These are phyloP conservation scores for Pseudozyma hubeiensis DNA, from an alignment of 1,284 basidiomycete species.

Conservation along the genomic window DNA sequence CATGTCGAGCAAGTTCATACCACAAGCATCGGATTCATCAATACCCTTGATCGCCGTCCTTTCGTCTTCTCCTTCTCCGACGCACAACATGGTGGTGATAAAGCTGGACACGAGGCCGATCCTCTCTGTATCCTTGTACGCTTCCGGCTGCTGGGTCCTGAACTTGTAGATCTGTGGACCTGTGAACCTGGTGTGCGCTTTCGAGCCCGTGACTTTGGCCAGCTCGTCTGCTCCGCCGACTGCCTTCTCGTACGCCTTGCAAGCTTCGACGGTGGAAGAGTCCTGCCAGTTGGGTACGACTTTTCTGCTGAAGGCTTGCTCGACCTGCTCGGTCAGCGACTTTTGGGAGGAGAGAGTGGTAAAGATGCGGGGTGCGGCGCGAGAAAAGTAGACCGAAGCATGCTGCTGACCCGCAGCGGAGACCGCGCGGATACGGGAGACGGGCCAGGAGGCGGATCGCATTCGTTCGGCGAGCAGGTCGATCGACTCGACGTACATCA, in stretches of 20 bases:
- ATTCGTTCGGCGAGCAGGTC: slow-evolving; percentile 81
- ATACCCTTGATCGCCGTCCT: slow-evolving; percentile 74
- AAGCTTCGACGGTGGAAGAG: slow-evolving; percentile 83
- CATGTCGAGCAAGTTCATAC: slow-evolving; percentile 80
- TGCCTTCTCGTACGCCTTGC: slow-evolving; percentile 73
- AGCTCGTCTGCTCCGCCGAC: slow-evolving; percentile 79
- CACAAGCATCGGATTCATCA: slow-evolving; percentile 80
- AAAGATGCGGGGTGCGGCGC: slow-evolving; percentile 74
- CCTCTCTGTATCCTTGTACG: slow-evolving; percentile 77
- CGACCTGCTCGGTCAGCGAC: slow-evolving; percentile 72
- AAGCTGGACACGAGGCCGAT: slow-evolving; percentile 87
- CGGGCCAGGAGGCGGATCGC: slow-evolving; percentile 74
- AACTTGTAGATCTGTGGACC: slow-evolving; percentile 85
- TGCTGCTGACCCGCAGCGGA: slow-evolving; percentile 90
- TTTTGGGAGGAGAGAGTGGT: slow-evolving; percentile 73
- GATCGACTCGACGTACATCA: slow-evolving; percentile 85
- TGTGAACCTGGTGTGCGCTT: slow-evolving; percentile 88
- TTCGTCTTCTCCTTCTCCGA: slow-evolving; percentile 68
- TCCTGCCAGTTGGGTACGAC: slow-evolving; percentile 92
- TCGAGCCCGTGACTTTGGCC: slow-evolving; percentile 81
- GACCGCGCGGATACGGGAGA: slow-evolving; percentile 75
- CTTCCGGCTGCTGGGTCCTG: slow-evolving; percentile 73
- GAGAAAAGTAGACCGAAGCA: slow-evolving; percentile 87
- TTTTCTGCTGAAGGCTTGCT: slow-evolving; percentile 76
- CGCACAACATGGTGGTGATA: slow-evolving; percentile 80